phyloP scores from a whole-genome alignment of 1,284 basidiomycete species.

The Boletellus sp. region DNA sequence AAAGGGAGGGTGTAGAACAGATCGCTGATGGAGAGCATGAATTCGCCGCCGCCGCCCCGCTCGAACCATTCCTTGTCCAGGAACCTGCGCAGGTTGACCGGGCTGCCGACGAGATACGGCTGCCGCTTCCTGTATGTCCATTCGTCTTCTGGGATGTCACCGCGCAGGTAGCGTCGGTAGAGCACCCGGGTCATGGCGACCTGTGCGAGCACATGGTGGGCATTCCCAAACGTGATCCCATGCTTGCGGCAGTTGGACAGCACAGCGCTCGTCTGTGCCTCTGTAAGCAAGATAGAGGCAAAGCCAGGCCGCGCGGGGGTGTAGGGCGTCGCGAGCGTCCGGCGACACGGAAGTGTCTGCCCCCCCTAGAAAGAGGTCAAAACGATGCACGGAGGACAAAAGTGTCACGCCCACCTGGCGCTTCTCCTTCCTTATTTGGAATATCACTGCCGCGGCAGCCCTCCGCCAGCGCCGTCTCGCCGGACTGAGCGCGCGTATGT shows the following conservation, averaged over 20 bases:
- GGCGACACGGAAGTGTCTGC: not conserved
- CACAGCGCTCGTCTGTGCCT: not conserved
- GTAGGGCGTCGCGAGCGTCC: not conserved
- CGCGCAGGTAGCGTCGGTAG: not conserved
- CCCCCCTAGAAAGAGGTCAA: not conserved
- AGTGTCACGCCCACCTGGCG: not conserved
- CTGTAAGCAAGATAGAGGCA: not conserved
- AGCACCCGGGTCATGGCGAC: not conserved
- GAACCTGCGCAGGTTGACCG: not conserved
- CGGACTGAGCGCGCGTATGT: not conserved
- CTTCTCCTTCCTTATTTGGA: not conserved
- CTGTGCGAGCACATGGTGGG: not conserved
- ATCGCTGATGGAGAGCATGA: not conserved
- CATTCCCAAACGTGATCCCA: not conserved
- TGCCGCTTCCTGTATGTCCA: not conserved
- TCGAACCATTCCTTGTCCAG: not conserved
- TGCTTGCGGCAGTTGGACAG: not conserved
- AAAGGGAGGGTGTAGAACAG: not conserved
- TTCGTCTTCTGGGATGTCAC: not conserved
- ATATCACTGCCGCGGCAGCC: not conserved
- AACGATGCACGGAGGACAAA: too few relatives aligned
- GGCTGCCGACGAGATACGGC: not conserved
- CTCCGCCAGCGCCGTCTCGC: not conserved
- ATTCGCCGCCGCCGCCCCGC: not conserved
- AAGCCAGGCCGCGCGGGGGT: not conserved